Evolutionary conservation across 2,329 filamentous ascomycete species (phyloP), one percentile per base, ranked within the genome.

Genomic region (Pleurostoma richardsiae): DNA sequence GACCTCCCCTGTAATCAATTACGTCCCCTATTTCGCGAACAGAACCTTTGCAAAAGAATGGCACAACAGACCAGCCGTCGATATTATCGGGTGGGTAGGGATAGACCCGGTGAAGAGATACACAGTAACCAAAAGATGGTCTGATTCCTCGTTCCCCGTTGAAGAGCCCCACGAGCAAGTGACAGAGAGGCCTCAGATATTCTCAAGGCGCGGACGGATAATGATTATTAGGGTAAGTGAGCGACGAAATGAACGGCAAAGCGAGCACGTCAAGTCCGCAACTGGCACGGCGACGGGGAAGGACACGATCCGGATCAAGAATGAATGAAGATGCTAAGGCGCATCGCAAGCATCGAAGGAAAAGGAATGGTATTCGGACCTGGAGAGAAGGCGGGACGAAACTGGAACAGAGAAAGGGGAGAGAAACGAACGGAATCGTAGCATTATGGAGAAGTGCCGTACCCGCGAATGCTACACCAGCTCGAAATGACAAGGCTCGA

Each of bases 51-150:
- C 8, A n/a, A 52, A 41, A 41, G 52, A 51, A 46, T 42, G 46
- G 33, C 46, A 44, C 49, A 59, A 56, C 53, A 59, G 56, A 45
- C 59, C 57, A 58, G 58, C 57, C 57, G 59, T 61, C 52, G 52
- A 45, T 44, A 41, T 49, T 29, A 33, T 43, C 47, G 46, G 29
- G 29, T 26, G 11, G 30, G 55, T 45, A 51, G 55, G 56, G 53
- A 52, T 61, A 54, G 59, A 59, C 54, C 57, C 58, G 47, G 36
- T 29, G 28, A 43, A 41, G 36, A 39, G 40, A 40, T 42, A 29
- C 33, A 31, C 30, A 38, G 27, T 30, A 29, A 28, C 31, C 40
- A 31, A 45, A 45, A 36, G 36, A 40, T 19, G 19, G 19, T 19
- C 19, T 19, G 19, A 19, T 19, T 19, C 19, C 19, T 19, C 19